phyloP scores from a whole-genome alignment of 352 stramenopile genomes.

The Plasmopara viticola region DNA sequence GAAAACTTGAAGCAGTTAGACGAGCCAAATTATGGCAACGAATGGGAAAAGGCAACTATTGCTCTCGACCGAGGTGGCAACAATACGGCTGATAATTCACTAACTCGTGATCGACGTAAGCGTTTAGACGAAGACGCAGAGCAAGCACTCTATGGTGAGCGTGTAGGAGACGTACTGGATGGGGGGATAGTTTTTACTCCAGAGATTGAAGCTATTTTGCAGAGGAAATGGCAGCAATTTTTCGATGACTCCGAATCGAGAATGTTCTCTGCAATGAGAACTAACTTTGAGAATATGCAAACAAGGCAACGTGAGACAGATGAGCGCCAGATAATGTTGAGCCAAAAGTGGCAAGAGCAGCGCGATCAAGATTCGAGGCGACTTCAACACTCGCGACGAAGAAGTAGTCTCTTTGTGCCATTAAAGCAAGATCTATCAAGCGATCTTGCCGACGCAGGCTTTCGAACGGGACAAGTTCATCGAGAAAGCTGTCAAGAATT shows the following conservation, averaged over 20 bases:
- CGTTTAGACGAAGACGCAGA: constrained; percentile 31
- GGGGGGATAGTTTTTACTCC: constrained; percentile 47
- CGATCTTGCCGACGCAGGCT: constrained; percentile 21
- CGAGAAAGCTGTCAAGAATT: constrained; percentile 48
- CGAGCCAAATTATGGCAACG: neutral
- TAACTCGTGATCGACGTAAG: constrained; percentile 4
- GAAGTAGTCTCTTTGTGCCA: constrained; percentile 7
- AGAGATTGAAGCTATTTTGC: constrained; percentile 41
- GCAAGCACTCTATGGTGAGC: constrained; percentile 38
- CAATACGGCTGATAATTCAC: neutral
- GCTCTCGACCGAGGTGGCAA: constrained; percentile 8
- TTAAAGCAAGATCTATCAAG: constrained; percentile 2
- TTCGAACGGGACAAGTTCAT: constrained; percentile 40
- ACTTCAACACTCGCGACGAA: constrained; percentile 26
- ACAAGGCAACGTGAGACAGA: constrained; percentile 36
- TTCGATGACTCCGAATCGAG: constrained; percentile 45
- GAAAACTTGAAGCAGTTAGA: neutral
- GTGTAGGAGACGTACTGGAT: constrained; percentile 23
- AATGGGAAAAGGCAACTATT: neutral
- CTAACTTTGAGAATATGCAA: constrained; percentile 37
- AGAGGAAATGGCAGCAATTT: constrained; percentile 54
- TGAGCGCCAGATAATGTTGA: constrained; percentile 43
- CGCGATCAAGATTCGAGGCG: constrained; percentile 38
- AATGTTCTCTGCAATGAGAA: constrained; percentile 50
- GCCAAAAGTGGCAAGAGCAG: constrained; percentile 61